These are phyloP conservation scores for Auricularia sp. DNA, from an alignment of 768 basidiomycete species.

Conservation along the genomic window DNA sequence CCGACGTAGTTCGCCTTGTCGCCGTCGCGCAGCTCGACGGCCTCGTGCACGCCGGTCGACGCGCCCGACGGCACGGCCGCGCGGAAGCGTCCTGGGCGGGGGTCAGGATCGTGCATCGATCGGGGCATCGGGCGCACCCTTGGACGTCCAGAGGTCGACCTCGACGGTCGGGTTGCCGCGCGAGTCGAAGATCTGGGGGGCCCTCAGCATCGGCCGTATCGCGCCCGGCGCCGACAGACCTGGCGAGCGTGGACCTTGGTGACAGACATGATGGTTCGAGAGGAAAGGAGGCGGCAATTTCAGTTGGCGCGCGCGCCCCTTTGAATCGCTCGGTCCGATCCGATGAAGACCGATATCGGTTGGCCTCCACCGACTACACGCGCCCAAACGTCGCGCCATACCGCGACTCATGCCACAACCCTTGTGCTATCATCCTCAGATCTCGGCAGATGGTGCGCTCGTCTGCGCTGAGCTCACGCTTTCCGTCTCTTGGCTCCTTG, in stretches of 20 bases:
- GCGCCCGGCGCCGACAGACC: constrained; percentile 34
- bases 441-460: too few relatives aligned
- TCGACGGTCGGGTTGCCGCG: constrained; percentile 97
- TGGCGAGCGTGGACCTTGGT: constrained; percentile 88
- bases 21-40: constrained; percentile 95
- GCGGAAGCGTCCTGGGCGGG: constrained; percentile 69
- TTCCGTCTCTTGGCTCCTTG: too few relatives aligned
- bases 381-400: too few relatives aligned
- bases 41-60: constrained; percentile 96
- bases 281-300: background rate
- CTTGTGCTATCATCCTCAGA: too few relatives aligned
- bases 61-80: constrained; percentile 96
- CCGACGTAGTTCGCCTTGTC: constrained; percentile 90
- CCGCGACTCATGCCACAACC: too few relatives aligned
- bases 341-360: background rate
- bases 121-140: constrained; percentile 43
- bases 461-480: too few relatives aligned
- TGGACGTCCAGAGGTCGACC: constrained; percentile 79
- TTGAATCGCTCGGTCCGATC: background rate
- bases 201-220: constrained; percentile 12
- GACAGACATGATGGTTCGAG: constrained; percentile 61
- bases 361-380: too few relatives aligned
- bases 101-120: background rate
- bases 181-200: constrained; percentile 89
- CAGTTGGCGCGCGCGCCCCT: background rate